phyloP scores from a whole-genome alignment of 2,329 filamentous ascomycete genomes.

The Penicillium sp. region DNA sequence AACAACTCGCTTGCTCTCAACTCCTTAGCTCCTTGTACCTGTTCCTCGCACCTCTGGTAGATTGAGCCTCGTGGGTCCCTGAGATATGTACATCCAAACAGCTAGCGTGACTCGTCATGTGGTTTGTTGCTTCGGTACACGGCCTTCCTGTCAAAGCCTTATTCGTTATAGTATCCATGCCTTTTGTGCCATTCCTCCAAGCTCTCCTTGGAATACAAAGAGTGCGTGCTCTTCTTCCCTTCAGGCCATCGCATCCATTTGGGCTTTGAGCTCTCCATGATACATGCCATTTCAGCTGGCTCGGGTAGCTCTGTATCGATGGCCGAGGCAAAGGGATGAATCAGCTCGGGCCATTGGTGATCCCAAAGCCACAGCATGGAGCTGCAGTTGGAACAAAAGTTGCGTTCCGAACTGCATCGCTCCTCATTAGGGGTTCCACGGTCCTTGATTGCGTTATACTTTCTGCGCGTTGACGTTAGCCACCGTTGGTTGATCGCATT shows the following conservation, averaged over 20 bases:
- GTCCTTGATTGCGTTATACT: constrained; percentile 42
- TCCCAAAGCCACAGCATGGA: constrained; percentile 47
- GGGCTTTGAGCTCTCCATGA: constrained; percentile 41
- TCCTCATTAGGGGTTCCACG: constrained; percentile 37
- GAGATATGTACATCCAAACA: too few species aligned
- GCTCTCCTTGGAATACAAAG: constrained; percentile 35
- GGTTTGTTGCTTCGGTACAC: too few species aligned
- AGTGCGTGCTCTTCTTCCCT: constrained; percentile 41
- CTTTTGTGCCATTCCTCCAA: constrained; percentile 45
- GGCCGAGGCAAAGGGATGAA: constrained; percentile 46
- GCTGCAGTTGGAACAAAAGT: constrained; percentile 45
- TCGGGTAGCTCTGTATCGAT: constrained; percentile 44
- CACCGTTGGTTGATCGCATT: not conserved
- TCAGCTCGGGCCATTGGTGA: constrained; percentile 43
- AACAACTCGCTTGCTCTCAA: not conserved
- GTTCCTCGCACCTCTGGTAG: too few species aligned
- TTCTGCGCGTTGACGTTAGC: constrained; percentile 25
- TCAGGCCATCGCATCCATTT: constrained; percentile 45
- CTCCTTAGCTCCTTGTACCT: too few species aligned
- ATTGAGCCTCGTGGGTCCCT: too few species aligned
- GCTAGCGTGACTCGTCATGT: too few species aligned
- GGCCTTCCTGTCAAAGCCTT: not conserved
- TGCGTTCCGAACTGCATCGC: constrained; percentile 40
- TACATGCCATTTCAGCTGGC: constrained; percentile 45
- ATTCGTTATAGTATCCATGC: constrained; percentile 33